Evolutionary conservation across 2,329 filamentous ascomycete species (phyloP), one percentile per base, ranked within the genome.

Genomic region (Pseudogymnoascus sp.): DNA sequence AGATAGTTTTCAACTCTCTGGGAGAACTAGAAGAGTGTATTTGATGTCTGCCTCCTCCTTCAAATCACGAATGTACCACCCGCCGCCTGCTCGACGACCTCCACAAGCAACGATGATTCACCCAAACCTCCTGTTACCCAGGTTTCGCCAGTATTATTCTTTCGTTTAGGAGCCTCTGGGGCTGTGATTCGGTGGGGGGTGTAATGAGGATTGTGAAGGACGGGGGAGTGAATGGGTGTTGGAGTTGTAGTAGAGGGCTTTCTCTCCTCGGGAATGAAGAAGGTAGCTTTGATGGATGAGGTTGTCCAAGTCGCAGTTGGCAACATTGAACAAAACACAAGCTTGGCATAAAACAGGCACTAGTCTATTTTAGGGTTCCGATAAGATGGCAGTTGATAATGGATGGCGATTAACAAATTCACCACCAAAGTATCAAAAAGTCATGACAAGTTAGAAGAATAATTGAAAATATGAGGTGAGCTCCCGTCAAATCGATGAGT

Each of bases 1-100:
- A 68, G 61, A 65, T 67, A 67, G 41, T 52, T 30, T 70, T 70
- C 67, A 69, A 67, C 18, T 58, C 67, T 68, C 63, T 65, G 30
- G 65, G 63, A 68, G 66, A 70, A 68, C 67, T 70, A 70, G 70
- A 68, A 69, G 62, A 68, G 67, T 71, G 68, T 71, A 71, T 70
- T 70, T 63, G 67, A 70, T 67, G 66, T 67, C 63, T 63, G 67
- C 67, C 23, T 26, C 35, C 30, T 59, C 38, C 30, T 33, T 33
- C 35, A 59, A 15, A 6, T 35, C n/a, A 19, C 6, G 30, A 19
- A 30, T 21, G 28, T 37, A 38, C 30, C 30, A 19, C 30, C 18
- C 57, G 12, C 23, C 57, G 57, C 30, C 35, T 58, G 57, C 26
- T 19, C 30, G 7, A 52, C 57, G 57, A 4, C 18, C 55, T 57